Evolutionary conservation across 192 early-diverging fungal genomes (phyloP).

Genomic region (Mortierella claussenii): DNA sequence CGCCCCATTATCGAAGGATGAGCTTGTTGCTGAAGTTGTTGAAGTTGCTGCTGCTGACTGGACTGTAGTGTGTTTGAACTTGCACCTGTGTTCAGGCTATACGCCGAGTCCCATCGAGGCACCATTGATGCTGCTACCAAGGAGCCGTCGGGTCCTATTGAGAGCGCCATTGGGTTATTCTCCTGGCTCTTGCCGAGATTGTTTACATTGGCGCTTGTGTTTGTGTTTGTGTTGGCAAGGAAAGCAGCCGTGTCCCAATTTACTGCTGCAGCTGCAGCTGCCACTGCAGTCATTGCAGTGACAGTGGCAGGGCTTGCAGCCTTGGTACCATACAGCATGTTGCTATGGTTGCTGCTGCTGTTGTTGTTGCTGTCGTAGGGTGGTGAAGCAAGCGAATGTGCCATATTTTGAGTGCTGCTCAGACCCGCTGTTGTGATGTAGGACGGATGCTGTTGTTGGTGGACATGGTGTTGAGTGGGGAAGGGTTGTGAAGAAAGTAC

Average conservation of each 20-base stretch:
- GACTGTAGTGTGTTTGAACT: neutral
- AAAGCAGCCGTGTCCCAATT: conserved; percentile 22
- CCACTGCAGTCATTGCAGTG: conserved; percentile 1
- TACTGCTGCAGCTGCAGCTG: conserved; percentile 3
- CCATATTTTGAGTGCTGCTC: too few relatives aligned
- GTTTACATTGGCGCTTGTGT: neutral
- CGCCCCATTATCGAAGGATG: conserved; percentile 1
- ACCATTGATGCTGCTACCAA: conserved; percentile 22
- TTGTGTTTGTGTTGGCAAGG: conserved; percentile 6
- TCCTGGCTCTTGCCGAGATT: too few relatives aligned
- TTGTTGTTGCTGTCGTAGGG: conserved; percentile 13
- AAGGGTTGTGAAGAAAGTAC: neutral
- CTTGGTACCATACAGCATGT: neutral
- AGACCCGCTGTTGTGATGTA: neutral
- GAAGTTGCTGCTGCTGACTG: neutral
- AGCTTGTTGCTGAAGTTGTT: neutral
- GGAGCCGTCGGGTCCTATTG: conserved; percentile 33
- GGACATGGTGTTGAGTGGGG: neutral
- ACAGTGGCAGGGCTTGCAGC: neutral
- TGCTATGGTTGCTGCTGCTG: conserved; percentile 7
- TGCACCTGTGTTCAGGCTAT: conserved; percentile 7
- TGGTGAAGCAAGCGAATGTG: neutral
- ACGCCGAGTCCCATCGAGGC: conserved; percentile 28
- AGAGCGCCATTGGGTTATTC: conserved; percentile 25
- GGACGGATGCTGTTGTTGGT: conserved; percentile 5